Percentiles rank a stretch among this genome's conserved stretches.
phyloP scores from a whole-genome alignment of 2,329 filamentous ascomycete genomes.

The Colletotrichum spinosum region DNA sequence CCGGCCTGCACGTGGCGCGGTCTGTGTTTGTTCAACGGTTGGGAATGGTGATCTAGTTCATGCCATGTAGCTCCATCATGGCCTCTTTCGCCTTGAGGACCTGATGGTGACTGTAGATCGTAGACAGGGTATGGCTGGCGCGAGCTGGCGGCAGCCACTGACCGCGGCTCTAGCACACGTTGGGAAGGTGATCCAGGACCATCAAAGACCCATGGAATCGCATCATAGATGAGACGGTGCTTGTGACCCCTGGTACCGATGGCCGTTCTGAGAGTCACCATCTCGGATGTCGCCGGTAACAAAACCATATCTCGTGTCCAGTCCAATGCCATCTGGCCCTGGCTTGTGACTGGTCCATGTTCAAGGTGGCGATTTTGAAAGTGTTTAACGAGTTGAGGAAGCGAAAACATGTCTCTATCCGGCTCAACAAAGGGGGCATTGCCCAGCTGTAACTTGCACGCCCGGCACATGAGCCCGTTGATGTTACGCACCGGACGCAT shows the following conservation, averaged over 20 bases:
- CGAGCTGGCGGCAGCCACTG: too few relatives aligned
- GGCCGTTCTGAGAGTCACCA: constrained; percentile 45
- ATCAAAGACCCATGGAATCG: constrained; percentile 51
- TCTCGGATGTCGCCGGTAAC: constrained; percentile 48
- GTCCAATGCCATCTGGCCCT: constrained; percentile 45
- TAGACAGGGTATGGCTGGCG: too few relatives aligned
- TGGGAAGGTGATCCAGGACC: too few relatives aligned
- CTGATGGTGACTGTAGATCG: too few relatives aligned
- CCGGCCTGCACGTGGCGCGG: too few relatives aligned
- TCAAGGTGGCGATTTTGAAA: constrained; percentile 61
- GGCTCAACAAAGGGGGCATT: constrained; percentile 45
- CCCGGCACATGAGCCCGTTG: constrained; percentile 66
- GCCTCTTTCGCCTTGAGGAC: too few relatives aligned
- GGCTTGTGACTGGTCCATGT: constrained; percentile 38
- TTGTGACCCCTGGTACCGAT: constrained; percentile 48
- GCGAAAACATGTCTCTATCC: constrained; percentile 59
- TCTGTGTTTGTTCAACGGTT: too few relatives aligned
- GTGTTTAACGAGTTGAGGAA: constrained; percentile 70
- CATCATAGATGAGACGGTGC: constrained; percentile 50
- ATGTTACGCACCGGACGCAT: constrained; percentile 68
- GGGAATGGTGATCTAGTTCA: too few relatives aligned
- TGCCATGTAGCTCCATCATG: too few relatives aligned
- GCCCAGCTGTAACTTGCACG: constrained; percentile 52
- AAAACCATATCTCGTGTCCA: constrained; percentile 62
- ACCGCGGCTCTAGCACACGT: too few relatives aligned